These are phyloP conservation scores for Lepidium aucheri DNA, from an alignment of 345 rosid species.

Conservation along the genomic window DNA sequence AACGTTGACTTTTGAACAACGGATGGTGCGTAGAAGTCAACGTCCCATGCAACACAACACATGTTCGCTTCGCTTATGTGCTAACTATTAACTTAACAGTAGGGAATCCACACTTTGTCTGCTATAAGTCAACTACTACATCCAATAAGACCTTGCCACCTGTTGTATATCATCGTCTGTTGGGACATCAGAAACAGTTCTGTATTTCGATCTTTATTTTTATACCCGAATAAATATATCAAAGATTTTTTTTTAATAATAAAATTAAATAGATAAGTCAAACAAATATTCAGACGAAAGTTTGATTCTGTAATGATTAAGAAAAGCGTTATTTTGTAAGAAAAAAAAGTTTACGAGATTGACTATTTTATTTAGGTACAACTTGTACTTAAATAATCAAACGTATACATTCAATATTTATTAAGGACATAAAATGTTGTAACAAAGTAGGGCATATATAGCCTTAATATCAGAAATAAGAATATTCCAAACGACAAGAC, in stretches of 20 bases:
- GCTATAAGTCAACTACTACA: constrained; percentile 17
- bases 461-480: not conserved
- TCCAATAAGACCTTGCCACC: constrained; percentile 6
- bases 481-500: constrained; percentile 1
- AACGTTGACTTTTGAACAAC: constrained; percentile 5
- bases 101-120: constrained; percentile 16
- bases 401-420: not conserved
- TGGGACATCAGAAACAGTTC: not conserved
- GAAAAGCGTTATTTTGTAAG: not conserved
- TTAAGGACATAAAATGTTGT: not conserved
- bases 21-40: constrained; percentile 24
- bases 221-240: not conserved
- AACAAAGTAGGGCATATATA: not conserved
- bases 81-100: constrained; percentile 23
- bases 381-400: not conserved
- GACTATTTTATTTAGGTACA: not conserved
- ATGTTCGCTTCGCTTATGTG: constrained; percentile 24
- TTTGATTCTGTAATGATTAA: not conserved
- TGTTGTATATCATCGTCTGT: not conserved
- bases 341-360: not conserved
- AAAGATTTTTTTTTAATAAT: not conserved
- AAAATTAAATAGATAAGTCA: not conserved
- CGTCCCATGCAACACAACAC: constrained; percentile 21
- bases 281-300: not conserved
- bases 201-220: not conserved